Evolutionary conservation across 805 yeast species (phyloP).

Genomic region (Candida bentonensis): DNA sequence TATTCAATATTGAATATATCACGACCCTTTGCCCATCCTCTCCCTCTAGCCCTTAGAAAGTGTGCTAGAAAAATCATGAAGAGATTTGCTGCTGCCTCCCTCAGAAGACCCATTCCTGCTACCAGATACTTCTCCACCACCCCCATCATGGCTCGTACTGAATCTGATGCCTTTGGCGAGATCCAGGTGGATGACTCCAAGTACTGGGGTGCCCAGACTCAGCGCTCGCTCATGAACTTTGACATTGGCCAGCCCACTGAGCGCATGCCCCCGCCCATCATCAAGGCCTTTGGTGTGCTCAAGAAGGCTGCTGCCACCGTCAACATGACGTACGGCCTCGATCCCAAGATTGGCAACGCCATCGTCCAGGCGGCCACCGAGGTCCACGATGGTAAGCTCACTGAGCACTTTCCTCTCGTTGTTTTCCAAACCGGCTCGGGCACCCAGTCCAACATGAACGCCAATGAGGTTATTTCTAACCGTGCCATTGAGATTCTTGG

Average conservation of each 20-base stretch:
- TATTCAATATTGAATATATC: too few species aligned
- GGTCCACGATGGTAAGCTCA: constrained; percentile 80
- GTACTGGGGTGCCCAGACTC: constrained; percentile 98
- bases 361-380: constrained; percentile 92
- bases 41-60: too few species aligned
- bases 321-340: constrained; percentile 73
- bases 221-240: constrained; percentile 81
- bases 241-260: constrained; percentile 91
- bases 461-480: constrained; percentile 96
- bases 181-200: constrained; percentile 74
- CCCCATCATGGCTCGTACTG: constrained; percentile 40
- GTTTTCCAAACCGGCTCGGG: constrained; percentile 99
- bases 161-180: constrained; percentile 94
- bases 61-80: too few species aligned
- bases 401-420: constrained; percentile 92
- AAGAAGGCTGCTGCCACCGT: constrained; percentile 93
- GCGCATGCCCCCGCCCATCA: constrained; percentile 79
- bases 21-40: too few species aligned
- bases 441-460: constrained; percentile 97
- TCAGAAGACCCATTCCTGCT: neutral
- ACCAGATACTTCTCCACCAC: constrained; percentile 9
- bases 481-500: constrained; percentile 95
- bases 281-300: constrained; percentile 83
- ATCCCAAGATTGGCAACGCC: constrained; percentile 69
- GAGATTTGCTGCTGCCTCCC: neutral